Conservation (phyloP, 2,329 filamentous ascomycete genomes). For the Zasmidium angulare region DNA sequence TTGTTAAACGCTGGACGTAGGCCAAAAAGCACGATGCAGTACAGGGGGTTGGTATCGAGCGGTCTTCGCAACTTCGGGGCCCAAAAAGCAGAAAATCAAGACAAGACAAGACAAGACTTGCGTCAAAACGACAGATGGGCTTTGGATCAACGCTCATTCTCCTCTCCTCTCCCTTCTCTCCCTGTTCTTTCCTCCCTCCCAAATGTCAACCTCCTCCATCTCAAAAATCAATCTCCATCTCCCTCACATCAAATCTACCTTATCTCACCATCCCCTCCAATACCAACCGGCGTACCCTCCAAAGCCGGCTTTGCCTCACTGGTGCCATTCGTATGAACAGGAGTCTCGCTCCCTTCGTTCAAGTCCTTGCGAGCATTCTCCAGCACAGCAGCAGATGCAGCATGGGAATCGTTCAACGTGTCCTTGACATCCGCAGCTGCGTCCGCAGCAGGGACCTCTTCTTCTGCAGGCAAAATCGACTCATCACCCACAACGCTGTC, state of each 20-base stretch:
- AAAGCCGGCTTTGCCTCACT: constrained; percentile 1
- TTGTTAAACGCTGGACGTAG: too few species aligned
- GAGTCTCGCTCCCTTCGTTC: constrained; percentile 6
- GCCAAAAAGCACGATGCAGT: neutral
- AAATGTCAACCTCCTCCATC: neutral
- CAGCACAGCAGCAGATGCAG: neutral
- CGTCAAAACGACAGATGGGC: neutral
- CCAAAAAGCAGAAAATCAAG: neutral
- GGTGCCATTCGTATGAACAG: constrained; percentile 6
- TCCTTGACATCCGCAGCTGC: neutral
- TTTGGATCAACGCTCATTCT: too few species aligned
- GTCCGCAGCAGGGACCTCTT: neutral
- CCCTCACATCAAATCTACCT: neutral
- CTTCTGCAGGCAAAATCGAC: neutral
- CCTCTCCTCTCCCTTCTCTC: neutral
- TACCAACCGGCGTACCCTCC: constrained; percentile 4
- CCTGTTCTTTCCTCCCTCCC: neutral
- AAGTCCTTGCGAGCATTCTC: neutral
- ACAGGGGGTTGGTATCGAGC: neutral
- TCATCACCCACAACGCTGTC: neutral
- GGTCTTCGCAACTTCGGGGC: neutral
- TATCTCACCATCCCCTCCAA: neutral
- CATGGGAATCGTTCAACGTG: neutral
- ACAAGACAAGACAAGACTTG: too few species aligned
- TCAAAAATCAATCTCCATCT: too few species aligned